Base-by-base conservation (phyloP, 2,329 filamentous ascomycete species). In the Purpureocillium takamizusanense region DNA sequence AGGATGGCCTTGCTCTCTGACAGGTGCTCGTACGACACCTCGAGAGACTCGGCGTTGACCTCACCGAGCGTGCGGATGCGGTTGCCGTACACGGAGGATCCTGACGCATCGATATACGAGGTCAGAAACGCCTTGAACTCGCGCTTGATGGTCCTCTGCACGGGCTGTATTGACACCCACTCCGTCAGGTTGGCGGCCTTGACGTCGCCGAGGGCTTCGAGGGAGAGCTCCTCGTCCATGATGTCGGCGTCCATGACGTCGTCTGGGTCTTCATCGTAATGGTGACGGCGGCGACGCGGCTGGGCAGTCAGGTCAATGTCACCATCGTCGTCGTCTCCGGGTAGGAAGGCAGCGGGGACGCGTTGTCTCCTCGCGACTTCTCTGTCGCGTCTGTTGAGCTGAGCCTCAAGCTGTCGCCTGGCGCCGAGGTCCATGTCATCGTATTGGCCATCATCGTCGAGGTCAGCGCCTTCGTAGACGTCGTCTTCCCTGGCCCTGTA, bases 91-190 rank as follows among this genome's bases (percentile, higher is more conserved):
- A 98, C 88, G 0, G 92, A 98, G 4, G 79, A 82, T 39, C 88
- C 89, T 46, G 83, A 80, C 38, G 88, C 80, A 54, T 98, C 92
- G 6, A 82, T 95, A 60, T 94, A 97, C 51, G 95, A 90, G 10
- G 92, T 97, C 52, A 98, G 69, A 68, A 98, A 98, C 3, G 86
- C 83, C 61, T 94, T 95, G 76, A 98, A 98, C 62, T 98, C 92
- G 53, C 90, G 79, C 56, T 88, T 89, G 61, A 98, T 92, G 1
- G 89, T 94, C 50, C 86, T 78, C 62, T 95, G 86, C 11, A 98
- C 92, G 12, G 87, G 78, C 3, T 86, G 86, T 51, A 89, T 83
- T 12, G 86, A 81, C 31, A 98, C 84, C 94, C 94, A 98, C 48
- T 98, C 92, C 0, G 88, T 94, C 55, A 98, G 69, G 49, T 85